Conservation (phyloP, 805 yeast genomes). For the Metahyphopichia silvanorum region DNA sequence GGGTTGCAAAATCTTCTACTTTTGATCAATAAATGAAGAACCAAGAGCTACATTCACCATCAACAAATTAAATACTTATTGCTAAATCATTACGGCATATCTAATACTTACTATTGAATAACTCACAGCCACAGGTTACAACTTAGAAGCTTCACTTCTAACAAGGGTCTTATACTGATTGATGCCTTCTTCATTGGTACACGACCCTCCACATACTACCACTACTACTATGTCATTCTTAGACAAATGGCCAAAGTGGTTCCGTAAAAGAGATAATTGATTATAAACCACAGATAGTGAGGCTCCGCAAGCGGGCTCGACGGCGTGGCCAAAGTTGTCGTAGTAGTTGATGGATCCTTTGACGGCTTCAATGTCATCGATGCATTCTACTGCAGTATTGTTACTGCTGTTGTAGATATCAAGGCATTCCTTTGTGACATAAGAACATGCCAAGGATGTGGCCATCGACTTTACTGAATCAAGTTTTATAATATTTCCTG, state of each 20-base stretch:
- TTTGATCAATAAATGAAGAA: no score
- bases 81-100: background rate
- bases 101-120: background rate
- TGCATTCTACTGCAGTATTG: conserved; percentile 18
- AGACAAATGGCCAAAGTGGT: conserved; percentile 21
- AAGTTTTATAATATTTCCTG: conserved; percentile 42
- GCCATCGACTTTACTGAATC: conserved; percentile 54
- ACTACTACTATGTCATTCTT: conserved; percentile 46
- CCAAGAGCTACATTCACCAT: no score
- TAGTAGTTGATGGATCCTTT: conserved; percentile 50
- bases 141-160: conserved; percentile 3
- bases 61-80: conserved; percentile 1
- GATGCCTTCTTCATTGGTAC: conserved; percentile 12
- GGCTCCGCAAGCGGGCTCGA: conserved; percentile 77
- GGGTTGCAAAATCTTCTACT: no score
- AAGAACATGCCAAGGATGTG: conserved; percentile 60
- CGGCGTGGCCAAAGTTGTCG: conserved; percentile 46
- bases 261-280: conserved; percentile 22
- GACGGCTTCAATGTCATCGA: conserved; percentile 55
- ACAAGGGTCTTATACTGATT: conserved; percentile 8
- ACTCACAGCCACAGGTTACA: conserved; percentile 1
- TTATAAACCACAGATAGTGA: conserved; percentile 54
- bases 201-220: conserved; percentile 53
- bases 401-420: conserved; percentile 25
- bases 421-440: conserved; percentile 50